Percentiles rank a stretch among this genome's conserved stretches.
phyloP scores from a whole-genome alignment of 1,284 basidiomycete species.

The Exobasidium rhododendri region DNA sequence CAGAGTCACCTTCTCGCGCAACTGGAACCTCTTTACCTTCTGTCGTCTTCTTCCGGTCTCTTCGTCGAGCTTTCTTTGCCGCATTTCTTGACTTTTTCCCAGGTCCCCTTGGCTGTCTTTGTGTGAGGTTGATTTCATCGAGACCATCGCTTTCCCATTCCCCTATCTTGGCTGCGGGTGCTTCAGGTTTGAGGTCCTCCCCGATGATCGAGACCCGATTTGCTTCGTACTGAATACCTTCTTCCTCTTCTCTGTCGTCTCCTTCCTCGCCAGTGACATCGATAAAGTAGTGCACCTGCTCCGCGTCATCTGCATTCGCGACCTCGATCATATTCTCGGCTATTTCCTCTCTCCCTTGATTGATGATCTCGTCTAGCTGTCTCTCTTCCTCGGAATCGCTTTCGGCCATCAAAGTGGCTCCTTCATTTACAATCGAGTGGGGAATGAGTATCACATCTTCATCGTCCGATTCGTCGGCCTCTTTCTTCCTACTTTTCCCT shows the following conservation, averaged over 20 bases:
- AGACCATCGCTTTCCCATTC: conserved; percentile 19
- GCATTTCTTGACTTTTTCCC: conserved; percentile 22
- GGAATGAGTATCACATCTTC: conserved; percentile 18
- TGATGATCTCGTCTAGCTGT: conserved; percentile 13
- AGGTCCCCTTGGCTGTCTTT: conserved; percentile 12
- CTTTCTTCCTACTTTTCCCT: not conserved
- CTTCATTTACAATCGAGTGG: not conserved
- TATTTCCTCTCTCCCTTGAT: conserved; percentile 7
- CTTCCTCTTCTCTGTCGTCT: conserved; percentile 6
- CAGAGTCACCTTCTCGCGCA: conserved; percentile 42
- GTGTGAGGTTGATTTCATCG: conserved; percentile 16
- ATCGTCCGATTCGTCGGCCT: no score
- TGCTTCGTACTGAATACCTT: not conserved
- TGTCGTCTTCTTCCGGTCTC: conserved; percentile 7
- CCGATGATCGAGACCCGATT: not conserved
- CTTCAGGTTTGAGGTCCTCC: not conserved
- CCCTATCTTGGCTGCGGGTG: not conserved
- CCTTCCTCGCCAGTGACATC: conserved; percentile 31
- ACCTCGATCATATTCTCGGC: not conserved
- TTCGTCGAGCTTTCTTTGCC: conserved; percentile 18
- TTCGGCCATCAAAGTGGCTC: not conserved
- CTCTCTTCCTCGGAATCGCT: conserved; percentile 12
- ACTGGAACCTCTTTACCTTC: not conserved
- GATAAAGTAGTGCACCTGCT: conserved; percentile 22
- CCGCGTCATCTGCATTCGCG: not conserved